These are phyloP conservation scores for Aspergillus indologenus DNA, from an alignment of 495 filamentous ascomycete species.

Conservation along the genomic window DNA sequence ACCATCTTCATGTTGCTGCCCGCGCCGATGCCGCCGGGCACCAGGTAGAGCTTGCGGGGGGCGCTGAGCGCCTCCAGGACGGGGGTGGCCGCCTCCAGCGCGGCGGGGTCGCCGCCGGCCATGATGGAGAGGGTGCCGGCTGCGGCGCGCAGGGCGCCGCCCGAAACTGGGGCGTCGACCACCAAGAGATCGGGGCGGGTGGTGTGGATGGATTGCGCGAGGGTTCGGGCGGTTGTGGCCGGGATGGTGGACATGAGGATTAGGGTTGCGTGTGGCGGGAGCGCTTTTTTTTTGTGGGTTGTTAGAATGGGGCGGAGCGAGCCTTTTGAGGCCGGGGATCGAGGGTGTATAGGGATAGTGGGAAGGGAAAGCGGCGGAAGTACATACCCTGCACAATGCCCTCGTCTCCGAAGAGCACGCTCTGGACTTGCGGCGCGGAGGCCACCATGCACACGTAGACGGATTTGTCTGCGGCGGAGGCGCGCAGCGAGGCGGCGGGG, in stretches of 20 bases:
- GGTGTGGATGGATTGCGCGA: slow-evolving; percentile 52
- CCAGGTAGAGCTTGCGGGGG: slow-evolving; percentile 64
- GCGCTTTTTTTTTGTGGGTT: slow-evolving; percentile 21
- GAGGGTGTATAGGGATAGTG: background rate
- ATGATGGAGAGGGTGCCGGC: slow-evolving; percentile 79
- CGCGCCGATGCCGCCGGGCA: slow-evolving; percentile 68
- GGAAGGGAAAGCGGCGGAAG: background rate
- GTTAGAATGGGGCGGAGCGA: too few species aligned
- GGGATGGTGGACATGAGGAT: slow-evolving; percentile 75
- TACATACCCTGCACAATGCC: slow-evolving; percentile 48
- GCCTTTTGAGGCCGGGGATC: background rate
- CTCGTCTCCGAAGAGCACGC: slow-evolving; percentile 61
- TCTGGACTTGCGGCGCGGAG: slow-evolving; percentile 64
- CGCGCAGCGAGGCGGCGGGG: slow-evolving; percentile 57
- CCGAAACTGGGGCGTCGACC: slow-evolving; percentile 74
- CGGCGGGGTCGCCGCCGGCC: slow-evolving; percentile 59
- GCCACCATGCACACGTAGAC: slow-evolving; percentile 80
- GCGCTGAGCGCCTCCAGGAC: slow-evolving; percentile 62
- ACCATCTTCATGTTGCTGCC: slow-evolving; percentile 90
- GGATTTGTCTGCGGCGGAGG: slow-evolving; percentile 57
- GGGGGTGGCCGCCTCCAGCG: slow-evolving; percentile 55
- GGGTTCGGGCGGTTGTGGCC: slow-evolving; percentile 59
- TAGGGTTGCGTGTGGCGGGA: slow-evolving; percentile 58
- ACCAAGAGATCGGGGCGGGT: slow-evolving; percentile 63
- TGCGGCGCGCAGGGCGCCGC: slow-evolving; percentile 69